Evolutionary conservation across 129 eudicot species (phyloP).

Genomic region (Flaveria brownii): DNA sequence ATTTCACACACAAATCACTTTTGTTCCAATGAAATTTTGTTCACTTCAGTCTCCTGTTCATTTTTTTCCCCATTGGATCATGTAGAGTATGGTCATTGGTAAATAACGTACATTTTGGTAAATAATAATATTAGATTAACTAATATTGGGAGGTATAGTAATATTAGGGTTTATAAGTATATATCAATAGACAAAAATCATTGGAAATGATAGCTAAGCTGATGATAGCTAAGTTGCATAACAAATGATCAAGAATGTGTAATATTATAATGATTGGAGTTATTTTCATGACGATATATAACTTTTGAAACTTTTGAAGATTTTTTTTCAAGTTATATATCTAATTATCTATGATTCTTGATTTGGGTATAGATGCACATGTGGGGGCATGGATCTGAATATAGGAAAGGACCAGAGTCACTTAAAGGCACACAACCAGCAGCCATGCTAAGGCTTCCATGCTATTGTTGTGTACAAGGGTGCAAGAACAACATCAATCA

Average conservation of each 20-base stretch:
- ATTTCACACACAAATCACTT: conserved; percentile 13
- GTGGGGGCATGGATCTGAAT: conserved; percentile 99
- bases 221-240: not conserved
- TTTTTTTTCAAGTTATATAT: not conserved
- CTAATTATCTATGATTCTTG: conserved; percentile 12
- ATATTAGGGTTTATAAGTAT: too few relatives aligned
- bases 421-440: conserved; percentile 90
- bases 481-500: conserved; percentile 98
- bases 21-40: conserved; percentile 11
- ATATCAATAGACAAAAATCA: too few relatives aligned
- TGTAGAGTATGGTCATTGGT: too few relatives aligned
- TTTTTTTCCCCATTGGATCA: conserved; percentile 13
- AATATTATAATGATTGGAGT: conserved; percentile 6
- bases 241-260: conserved; percentile 9
- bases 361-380: conserved; percentile 75
- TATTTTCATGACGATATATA: not conserved
- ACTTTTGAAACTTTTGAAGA: not conserved
- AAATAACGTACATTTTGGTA: not conserved
- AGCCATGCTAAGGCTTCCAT: conserved; percentile 89
- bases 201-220: too few relatives aligned
- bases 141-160: too few relatives aligned
- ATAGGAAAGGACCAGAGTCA: conserved; percentile 84
- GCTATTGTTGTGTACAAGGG: conserved; percentile 89
- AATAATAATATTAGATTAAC: not conserved
- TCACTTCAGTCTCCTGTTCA: conserved; percentile 23